Conservation (phyloP, 768 basidiomycete genomes). For the Lentinus tigrinus region DNA sequence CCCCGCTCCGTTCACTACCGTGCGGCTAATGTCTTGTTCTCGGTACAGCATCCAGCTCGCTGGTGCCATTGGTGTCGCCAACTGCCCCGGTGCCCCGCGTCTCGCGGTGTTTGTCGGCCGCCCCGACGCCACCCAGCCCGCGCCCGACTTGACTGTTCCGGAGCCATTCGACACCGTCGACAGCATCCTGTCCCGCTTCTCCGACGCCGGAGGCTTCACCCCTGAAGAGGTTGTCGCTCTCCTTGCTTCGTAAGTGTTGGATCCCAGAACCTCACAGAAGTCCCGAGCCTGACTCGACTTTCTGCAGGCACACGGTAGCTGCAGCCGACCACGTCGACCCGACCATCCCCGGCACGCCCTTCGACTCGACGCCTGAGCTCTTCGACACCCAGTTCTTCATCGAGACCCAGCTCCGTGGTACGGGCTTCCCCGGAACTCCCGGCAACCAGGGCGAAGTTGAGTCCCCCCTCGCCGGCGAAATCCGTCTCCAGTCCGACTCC, state of each 20-base stretch:
- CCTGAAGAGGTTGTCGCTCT: conserved; percentile 24
- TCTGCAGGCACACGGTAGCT: conserved; percentile 20
- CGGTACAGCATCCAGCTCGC: conserved; percentile 28
- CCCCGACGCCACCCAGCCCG: conserved; percentile 17
- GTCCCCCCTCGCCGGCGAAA: conserved; percentile 32
- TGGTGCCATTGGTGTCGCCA: conserved; percentile 17
- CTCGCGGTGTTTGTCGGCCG: conserved; percentile 37
- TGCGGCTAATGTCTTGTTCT: neutral
- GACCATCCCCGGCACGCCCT: conserved; percentile 26
- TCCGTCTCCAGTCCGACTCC: conserved; percentile 35
- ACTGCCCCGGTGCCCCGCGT: conserved; percentile 36
- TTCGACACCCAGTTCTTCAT: conserved; percentile 33
- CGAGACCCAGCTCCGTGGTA: conserved; percentile 29
- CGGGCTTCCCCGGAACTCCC: conserved; percentile 29
- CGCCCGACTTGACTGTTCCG: conserved; percentile 23
- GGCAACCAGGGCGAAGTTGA: conserved; percentile 29
- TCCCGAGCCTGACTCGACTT: no score
- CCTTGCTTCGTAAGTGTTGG: conserved; percentile 15
- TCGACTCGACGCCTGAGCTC: conserved; percentile 29
- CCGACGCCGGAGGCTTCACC: conserved; percentile 24
- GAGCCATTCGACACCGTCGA: conserved; percentile 28
- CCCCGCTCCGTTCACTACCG: no score
- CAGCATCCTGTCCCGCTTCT: conserved; percentile 24
- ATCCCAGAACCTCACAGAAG: neutral
- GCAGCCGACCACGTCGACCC: conserved; percentile 29